Evolutionary conservation across 1,284 basidiomycete genomes (phyloP).

Genomic region (Moniliella sp.): DNA sequence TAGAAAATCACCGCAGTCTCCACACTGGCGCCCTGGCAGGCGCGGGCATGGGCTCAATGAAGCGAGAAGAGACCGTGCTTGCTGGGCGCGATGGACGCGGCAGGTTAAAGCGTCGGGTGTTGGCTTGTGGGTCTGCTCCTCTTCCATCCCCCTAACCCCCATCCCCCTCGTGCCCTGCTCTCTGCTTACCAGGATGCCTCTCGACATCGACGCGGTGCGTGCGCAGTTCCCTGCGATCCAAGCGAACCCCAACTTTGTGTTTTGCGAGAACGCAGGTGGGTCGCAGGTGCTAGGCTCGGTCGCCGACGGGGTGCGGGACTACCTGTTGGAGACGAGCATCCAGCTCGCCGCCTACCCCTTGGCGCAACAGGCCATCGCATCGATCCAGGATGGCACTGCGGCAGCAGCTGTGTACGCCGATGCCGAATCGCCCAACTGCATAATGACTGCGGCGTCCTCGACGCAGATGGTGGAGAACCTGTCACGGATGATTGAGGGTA

Average conservation of each 20-base stretch:
- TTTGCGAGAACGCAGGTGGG: conserved; percentile 57
- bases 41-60: no score
- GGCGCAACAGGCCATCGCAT: conserved; percentile 40
- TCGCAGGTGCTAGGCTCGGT: conserved; percentile 42
- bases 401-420: conserved; percentile 44
- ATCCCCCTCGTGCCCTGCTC: no score
- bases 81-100: no score
- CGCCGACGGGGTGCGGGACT: conserved; percentile 45
- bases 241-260: no score
- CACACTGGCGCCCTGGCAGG: no score
- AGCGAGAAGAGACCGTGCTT: no score
- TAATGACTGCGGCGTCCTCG: conserved; percentile 42
- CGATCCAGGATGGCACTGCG: conserved; percentile 41
- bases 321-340: conserved; percentile 49
- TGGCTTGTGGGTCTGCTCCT: no score
- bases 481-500: conserved; percentile 7
- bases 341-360: conserved; percentile 48
- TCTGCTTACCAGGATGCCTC: no score
- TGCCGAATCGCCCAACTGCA: conserved; percentile 43
- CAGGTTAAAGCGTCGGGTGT: no score
- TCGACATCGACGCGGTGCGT: neutral
- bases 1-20: no score
- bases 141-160: no score
- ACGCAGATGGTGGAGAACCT: conserved; percentile 8
- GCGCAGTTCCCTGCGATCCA: neutral